phyloP scores from a whole-genome alignment of 495 filamentous ascomycete genomes.

The Penicillium bialowiezense region DNA sequence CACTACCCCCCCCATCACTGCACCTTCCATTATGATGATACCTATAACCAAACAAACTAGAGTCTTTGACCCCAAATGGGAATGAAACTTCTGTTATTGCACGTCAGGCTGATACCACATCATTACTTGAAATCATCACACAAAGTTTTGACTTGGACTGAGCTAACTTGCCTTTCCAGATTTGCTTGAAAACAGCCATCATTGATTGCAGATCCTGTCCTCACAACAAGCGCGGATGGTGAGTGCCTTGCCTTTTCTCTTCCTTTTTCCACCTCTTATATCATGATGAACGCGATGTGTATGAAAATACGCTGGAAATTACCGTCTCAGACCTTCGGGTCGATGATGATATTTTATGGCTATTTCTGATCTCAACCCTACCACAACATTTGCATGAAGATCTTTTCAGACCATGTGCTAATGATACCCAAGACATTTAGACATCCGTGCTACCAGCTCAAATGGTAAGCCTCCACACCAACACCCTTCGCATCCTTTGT shows the following conservation, averaged over 20 bases:
- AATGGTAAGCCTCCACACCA: conserved; percentile 32
- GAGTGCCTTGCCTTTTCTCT: conserved; percentile 15
- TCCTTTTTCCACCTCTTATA: conserved; percentile 7
- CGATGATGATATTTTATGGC: conserved; percentile 85
- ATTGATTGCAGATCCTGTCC: not conserved
- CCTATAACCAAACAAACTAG: conserved; percentile 95
- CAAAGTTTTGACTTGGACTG: conserved; percentile 13
- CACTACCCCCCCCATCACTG: conserved; percentile 2
- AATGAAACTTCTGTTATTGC: conserved; percentile 91
- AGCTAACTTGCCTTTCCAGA: conserved; percentile 29
- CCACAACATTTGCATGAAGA: conserved; percentile 10
- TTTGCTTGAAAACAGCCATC: conserved; percentile 10
- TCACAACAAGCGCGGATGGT: conserved; percentile 19
- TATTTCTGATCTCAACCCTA: conserved; percentile 64
- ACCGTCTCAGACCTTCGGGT: conserved; percentile 85
- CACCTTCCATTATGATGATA: conserved; percentile 58
- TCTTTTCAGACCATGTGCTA: conserved; percentile 16
- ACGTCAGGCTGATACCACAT: conserved; percentile 97
- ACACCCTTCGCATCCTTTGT: conserved; percentile 14
- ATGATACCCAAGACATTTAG: conserved; percentile 25
- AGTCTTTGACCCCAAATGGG: conserved; percentile 93
- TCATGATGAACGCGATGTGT: conserved; percentile 78
- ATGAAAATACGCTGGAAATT: conserved; percentile 98
- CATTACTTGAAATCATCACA: conserved; percentile 15
- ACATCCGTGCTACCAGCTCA: not conserved